Evolutionary conservation across 225 moss, liverwort and hornwort genomes (phyloP), one percentile per base, ranked within the genome.

Genomic region (Pseudoscleropodium purum): DNA sequence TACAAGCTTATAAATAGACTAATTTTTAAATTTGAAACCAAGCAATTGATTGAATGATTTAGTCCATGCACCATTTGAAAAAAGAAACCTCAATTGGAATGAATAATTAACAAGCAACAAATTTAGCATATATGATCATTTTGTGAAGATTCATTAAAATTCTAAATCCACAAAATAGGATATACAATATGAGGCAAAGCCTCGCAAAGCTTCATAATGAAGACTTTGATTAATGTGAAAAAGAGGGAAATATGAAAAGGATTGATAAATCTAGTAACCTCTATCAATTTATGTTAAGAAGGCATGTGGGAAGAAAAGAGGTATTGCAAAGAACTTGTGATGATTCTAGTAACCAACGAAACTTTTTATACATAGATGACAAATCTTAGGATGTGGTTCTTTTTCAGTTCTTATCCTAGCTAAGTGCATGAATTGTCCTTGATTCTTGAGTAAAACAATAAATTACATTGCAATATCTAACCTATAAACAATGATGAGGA

Each of bases 151-250:
- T 75, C 18, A 24, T 68, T 5, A 21, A 20, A 68, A 68, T 68
- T 68, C 21, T 68, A 37, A 12, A 21, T 2, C 12, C 1, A 68
- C 19, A n/a, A 21, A 9, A 21, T 20, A 67, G 20, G 37, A 68
- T 68, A n/a, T 4, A 13, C 12, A 7, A n/a, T 3, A 68, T 12
- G 21, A n/a, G 21, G 13, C 0, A 7, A 0, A 68, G 7, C 7
- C 4, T 68, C 7, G 24, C 13, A 74, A 45, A 74, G 18, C 27
- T 74, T 18, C 2, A 4, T 9, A 27, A 73, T 6, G 2, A 41
- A 39, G 70, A 62, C 29, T 13, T 24, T 15, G 9, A 23, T 70
- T 25, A 39, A 70, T 39, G 5, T 26, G 26, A 72, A 26, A 72
- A 70, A 70, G 14, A 39, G 13, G 25, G 8, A 7, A 72, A 15